Evolutionary conservation across 805 yeast genomes (phyloP), one percentile per base, ranked within the genome.

Genomic region (Schwanniomyces polymorphus): DNA sequence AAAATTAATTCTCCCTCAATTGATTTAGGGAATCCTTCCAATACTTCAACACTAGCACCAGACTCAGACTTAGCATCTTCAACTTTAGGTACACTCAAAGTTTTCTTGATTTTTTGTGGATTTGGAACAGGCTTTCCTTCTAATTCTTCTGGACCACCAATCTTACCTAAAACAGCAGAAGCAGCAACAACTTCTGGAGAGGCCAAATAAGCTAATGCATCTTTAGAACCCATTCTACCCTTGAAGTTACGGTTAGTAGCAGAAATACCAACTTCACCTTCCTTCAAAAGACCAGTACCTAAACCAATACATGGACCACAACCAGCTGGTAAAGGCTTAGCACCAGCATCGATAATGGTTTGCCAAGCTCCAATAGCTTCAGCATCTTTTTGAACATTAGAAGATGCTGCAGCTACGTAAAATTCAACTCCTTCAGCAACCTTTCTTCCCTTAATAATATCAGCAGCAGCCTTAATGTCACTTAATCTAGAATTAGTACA

Each of bases 301-400:
- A 94, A 76, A 31, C 99, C 99, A 63, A 94, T 94, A 75, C 99
- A 94, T 21, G 99, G 99, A 40, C 99, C 99, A 74, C 99, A 94
- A 18, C 99, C 99, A 12, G 99, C 96, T 17, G 98, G 98, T 57
- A 94, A 80, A 29, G 97, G 89, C 58, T 74, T 88, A 49, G 97
- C 96, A 44, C 99, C 99, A 8, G 98, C 97, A 46, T 85, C 92
- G 41, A 94, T 60, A 48, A 94, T 77, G 17, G 82, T 82, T 59
- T 91, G 79, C 99, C 99, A 95, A 12, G 96, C 95, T 46, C 99
- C 99, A 38, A 70, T 74, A 29, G 82, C 80, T 71, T 88, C 96
- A 40, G 99, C 99, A 57, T 91, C 97, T 57, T 80, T 79, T 73
- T 92, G 97, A 33, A 94, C 97, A 59, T 84, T 84, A 3, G 95